A percentile compares a stretch with the other conserved stretches of the same genome.
These are phyloP conservation scores for Tephrocybe sp. DNA, from an alignment of 768 basidiomycete species.

Conservation along the genomic window DNA sequence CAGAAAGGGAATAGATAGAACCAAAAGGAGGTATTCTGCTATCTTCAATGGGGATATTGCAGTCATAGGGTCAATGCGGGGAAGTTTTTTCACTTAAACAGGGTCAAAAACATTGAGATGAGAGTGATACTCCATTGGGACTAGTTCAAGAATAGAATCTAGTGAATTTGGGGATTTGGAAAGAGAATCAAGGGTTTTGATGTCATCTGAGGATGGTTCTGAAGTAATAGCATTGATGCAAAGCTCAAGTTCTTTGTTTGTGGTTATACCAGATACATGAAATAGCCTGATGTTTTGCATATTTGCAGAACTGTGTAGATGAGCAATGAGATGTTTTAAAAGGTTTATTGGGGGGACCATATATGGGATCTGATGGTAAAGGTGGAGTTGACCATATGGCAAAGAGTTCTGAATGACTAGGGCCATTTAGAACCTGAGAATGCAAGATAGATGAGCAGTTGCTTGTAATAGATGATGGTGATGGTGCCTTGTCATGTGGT, in stretches of 20 bases:
- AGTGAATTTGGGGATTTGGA: constrained; percentile 4
- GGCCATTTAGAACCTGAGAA: constrained; percentile 8
- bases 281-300: constrained; percentile 17
- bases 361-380: constrained; percentile 10
- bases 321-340: constrained; percentile 16
- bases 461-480: not conserved
- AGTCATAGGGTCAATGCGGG: constrained; percentile 35
- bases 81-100: constrained; percentile 23
- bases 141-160: not conserved
- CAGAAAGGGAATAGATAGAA: constrained; percentile 31
- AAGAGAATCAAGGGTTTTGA: not conserved
- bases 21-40: constrained; percentile 22
- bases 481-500: not conserved
- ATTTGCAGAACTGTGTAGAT: constrained; percentile 19
- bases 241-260: not conserved
- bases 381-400: constrained; percentile 12
- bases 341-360: constrained; percentile 14
- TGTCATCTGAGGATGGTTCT: not conserved
- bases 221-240: not conserved
- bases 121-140: not conserved
- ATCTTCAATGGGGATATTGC: constrained; percentile 32
- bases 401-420: constrained; percentile 11
- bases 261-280: constrained; percentile 1
- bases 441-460: constrained; percentile 3
- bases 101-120: constrained; percentile 17